Evolutionary conservation across 495 filamentous ascomycete genomes (phyloP).

Genomic region (Evansstolkia leycettana): DNA sequence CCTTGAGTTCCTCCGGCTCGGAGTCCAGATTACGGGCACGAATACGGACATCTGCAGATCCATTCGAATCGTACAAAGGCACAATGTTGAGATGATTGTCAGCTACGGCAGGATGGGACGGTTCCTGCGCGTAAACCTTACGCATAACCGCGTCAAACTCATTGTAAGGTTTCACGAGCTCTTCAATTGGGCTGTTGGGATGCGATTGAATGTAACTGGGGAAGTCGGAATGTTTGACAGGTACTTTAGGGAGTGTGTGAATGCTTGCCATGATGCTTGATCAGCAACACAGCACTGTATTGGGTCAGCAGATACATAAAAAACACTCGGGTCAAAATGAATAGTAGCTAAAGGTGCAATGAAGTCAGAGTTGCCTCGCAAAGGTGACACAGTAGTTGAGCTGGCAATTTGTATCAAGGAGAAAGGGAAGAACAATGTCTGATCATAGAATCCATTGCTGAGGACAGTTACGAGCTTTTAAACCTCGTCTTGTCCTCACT

Average conservation of each 20-base stretch:
- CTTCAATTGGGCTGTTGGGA: conserved; percentile 36
- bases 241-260: conserved; percentile 21
- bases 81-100: conserved; percentile 54
- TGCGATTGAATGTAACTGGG: conserved; percentile 32
- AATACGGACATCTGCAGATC: conserved; percentile 39
- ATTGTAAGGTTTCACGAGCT: conserved; percentile 57
- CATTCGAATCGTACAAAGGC: conserved; percentile 51
- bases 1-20: conserved; percentile 46
- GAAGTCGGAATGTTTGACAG: conserved; percentile 29
- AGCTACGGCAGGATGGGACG: conserved; percentile 40
- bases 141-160: conserved; percentile 55
- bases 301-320: too few species aligned
- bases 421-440: too few species aligned
- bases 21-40: conserved; percentile 47
- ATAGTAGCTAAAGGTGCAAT: too few species aligned
- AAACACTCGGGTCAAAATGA: too few species aligned
- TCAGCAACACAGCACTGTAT: conserved; percentile 3
- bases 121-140: conserved; percentile 59
- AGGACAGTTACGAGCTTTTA: too few species aligned
- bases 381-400: too few species aligned
- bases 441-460: too few species aligned
- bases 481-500: too few species aligned
- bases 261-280: conserved; percentile 7
- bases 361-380: too few species aligned
- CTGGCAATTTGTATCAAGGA: too few species aligned